Evolutionary conservation across 345 rosid genomes (phyloP).

Genomic region (Eucalyptus camaldulensis): DNA sequence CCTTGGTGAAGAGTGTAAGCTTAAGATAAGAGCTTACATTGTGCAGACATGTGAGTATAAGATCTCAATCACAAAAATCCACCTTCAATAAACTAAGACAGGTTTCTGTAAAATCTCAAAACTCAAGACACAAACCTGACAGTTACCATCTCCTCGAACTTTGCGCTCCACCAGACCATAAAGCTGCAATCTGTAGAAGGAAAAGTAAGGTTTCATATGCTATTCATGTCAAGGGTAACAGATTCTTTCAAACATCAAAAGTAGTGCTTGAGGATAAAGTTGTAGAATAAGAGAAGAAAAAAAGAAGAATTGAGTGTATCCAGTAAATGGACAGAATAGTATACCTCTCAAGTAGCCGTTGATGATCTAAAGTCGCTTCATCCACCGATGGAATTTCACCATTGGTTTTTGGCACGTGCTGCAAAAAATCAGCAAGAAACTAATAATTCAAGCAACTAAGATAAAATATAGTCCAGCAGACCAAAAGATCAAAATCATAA

Average conservation of each 20-base stretch:
- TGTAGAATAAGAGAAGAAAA: neutral
- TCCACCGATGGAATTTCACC: constrained; percentile 56
- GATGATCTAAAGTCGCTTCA: constrained; percentile 54
- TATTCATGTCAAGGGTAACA: neutral
- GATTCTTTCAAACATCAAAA: neutral
- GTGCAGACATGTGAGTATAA: neutral
- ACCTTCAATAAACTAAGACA: neutral
- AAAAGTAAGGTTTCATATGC: neutral
- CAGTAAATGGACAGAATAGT: neutral
- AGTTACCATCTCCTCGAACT: constrained; percentile 63
- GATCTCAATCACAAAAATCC: neutral
- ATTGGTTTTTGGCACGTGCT: constrained; percentile 53
- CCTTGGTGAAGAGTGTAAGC: neutral
- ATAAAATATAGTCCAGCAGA: neutral
- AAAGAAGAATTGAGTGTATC: neutral
- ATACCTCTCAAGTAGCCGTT: constrained; percentile 52
- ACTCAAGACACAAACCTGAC: constrained; percentile 30
- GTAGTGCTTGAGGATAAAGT: neutral
- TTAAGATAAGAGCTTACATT: neutral
- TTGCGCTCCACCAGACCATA: constrained; percentile 56
- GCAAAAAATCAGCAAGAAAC: neutral
- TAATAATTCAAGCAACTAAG: neutral
- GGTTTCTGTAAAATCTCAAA: neutral
- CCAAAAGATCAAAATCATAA: neutral
- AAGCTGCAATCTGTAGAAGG: constrained; percentile 33